These are phyloP conservation scores for Penicillium sp. DNA, from an alignment of 2,329 filamentous ascomycete genomes.

Conservation along the genomic window DNA sequence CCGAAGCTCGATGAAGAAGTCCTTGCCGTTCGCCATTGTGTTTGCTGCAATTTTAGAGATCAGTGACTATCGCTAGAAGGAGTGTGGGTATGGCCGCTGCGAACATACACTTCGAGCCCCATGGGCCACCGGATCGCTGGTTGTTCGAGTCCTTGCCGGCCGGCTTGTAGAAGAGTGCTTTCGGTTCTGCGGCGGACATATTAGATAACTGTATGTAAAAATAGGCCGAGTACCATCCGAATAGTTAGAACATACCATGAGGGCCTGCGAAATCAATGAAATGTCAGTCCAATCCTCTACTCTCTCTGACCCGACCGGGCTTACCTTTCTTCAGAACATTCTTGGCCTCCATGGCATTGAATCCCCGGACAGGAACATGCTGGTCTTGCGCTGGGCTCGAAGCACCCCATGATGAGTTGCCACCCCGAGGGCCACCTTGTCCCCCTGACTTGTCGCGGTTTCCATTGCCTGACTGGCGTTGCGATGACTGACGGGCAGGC, in stretches of 20 bases:
- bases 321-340: constrained; percentile 49
- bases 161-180: constrained; percentile 48
- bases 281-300: constrained; percentile 15
- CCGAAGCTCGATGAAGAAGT: constrained; percentile 57
- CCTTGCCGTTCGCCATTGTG: constrained; percentile 56
- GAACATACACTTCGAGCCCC: constrained; percentile 53
- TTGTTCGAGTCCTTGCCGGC: constrained; percentile 44
- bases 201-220: constrained; percentile 13
- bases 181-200: constrained; percentile 37
- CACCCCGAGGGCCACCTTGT: constrained; percentile 42
- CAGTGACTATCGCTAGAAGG: constrained; percentile 14
- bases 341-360: constrained; percentile 53
- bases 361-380: constrained; percentile 51
- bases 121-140: constrained; percentile 47
- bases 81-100: background rate
- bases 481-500: constrained; percentile 46
- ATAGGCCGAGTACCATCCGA: background rate
- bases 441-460: constrained; percentile 31
- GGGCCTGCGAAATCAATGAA: constrained; percentile 30
- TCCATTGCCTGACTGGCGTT: constrained; percentile 45
- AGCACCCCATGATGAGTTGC: constrained; percentile 39
- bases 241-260: constrained; percentile 34
- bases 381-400: constrained; percentile 42
- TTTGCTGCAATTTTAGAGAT: constrained; percentile 44
- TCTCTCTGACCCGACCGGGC: background rate